phyloP scores from a whole-genome alignment of 345 rosid species.

The Eutrema yunnanense region DNA sequence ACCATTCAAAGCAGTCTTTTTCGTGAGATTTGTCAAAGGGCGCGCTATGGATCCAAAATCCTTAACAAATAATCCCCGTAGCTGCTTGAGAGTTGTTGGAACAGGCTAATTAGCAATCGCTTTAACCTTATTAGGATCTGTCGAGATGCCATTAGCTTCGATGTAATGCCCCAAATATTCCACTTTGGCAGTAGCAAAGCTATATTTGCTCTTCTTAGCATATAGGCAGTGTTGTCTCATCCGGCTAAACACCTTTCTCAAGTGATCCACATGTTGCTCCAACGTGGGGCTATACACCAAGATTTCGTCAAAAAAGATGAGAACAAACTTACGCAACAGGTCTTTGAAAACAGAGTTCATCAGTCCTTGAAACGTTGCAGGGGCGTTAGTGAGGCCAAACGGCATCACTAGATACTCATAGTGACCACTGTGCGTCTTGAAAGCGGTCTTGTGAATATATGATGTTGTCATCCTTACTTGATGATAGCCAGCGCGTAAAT shows the following conservation, averaged over 20 bases:
- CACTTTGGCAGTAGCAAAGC: neutral
- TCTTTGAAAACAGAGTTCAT: neutral
- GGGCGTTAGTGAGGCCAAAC: too few species aligned
- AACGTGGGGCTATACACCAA: too few species aligned
- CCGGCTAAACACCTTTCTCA: too few species aligned
- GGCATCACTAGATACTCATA: too few species aligned
- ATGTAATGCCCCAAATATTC: neutral
- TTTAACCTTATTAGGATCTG: neutral
- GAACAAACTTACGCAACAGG: neutral
- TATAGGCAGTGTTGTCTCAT: too few species aligned
- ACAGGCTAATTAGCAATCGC: neutral
- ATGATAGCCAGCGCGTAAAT: too few species aligned
- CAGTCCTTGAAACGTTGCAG: neutral
- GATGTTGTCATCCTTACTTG: too few species aligned
- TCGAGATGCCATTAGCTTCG: neutral
- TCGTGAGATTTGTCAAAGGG: neutral
- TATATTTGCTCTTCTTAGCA: too few species aligned
- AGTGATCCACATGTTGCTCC: neutral
- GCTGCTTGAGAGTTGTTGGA: neutral
- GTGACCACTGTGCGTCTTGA: too few species aligned
- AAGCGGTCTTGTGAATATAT: too few species aligned
- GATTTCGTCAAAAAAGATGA: neutral
- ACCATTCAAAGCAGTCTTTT: neutral
- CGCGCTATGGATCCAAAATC: neutral
- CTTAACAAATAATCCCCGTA: neutral